Base-by-base conservation (phyloP, 176 grass and related monocot species). In the bread wheat (Triticum aestivum) region DNA sequence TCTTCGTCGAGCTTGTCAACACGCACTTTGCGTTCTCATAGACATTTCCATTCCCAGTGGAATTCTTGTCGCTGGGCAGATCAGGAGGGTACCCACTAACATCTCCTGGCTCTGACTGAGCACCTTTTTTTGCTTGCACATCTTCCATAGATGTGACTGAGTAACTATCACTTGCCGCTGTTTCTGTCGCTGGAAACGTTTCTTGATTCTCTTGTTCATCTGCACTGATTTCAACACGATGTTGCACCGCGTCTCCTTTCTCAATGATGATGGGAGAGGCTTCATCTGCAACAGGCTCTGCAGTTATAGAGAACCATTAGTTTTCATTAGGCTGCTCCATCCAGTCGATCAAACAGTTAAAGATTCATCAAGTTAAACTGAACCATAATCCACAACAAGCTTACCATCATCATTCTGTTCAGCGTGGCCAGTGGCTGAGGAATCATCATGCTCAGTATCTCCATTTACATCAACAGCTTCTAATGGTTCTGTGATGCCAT, bases 141-240 rank as follows among this genome's bases (percentile, higher is more conserved):
- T 84, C 79, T 86, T 90, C 84, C 69, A 86, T 84, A 0, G 88
- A 86, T 65, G 83, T 62, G 65, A 88, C 71, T 1, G 89, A 86
- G 52, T 61, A 77, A 49, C 45, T 42, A 59, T 95, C 82, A 79
- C 87, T 89, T 26, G 41, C 67, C 24, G 11, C 78, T 45, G 87
- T 78, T 62, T 85, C 90, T 33, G 70, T 70, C 42, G 27, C 61
- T 11, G 32, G 65, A 68, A 64, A 74, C 51, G 20, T 69, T 61
- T 91, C 47, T 65, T 83, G 82, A 29, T 61, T 84, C 61, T 87
- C 89, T 61, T 81, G 3, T 72, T 86, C 61, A 73, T 73, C 64
- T 41, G 20, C 61, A 72, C 11, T 89, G 54, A 65, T 87, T 73
- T 80, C 63, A 84, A 77, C 15, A 81, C 17, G 9, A 7, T 49